These are phyloP conservation scores for Botrytis byssoidea DNA, from an alignment of 2,329 filamentous ascomycete species.

Conservation along the genomic window DNA sequence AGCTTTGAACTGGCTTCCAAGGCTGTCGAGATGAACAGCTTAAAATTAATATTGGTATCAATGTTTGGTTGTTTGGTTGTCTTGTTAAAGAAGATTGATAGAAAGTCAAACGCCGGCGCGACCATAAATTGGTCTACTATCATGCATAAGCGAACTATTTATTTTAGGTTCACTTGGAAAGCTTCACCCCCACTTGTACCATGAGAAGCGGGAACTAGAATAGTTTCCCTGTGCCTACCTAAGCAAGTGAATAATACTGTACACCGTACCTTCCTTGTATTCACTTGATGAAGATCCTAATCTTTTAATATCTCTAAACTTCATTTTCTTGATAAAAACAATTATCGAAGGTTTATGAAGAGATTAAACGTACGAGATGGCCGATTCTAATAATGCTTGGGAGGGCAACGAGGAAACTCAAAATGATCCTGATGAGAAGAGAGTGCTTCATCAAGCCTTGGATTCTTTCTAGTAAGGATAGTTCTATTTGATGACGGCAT, in stretches of 20 bases:
- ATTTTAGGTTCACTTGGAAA: background rate
- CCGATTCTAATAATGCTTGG: slow-evolving; percentile 22
- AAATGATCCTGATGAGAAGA: slow-evolving; percentile 72
- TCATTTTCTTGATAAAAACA: background rate
- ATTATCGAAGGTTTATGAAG: background rate
- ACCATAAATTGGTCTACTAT: slow-evolving; percentile 7
- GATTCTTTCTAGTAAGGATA: slow-evolving; percentile 82
- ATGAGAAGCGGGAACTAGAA: background rate
- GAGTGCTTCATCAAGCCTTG: slow-evolving; percentile 75
- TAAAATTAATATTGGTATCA: slow-evolving; percentile 9
- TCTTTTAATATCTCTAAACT: background rate
- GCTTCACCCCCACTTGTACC: background rate
- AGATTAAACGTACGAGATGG: slow-evolving; percentile 1
- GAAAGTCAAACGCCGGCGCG: background rate
- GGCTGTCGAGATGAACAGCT: slow-evolving; percentile 4
- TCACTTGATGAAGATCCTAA: background rate
- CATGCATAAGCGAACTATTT: slow-evolving; percentile 11
- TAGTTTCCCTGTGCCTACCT: background rate
- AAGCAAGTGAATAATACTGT: background rate
- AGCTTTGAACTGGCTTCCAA: background rate
- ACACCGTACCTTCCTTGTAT: background rate
- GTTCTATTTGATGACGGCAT: background rate
- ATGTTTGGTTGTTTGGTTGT: slow-evolving; percentile 1
- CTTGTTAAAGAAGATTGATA: background rate
- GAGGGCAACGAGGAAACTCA: slow-evolving; percentile 51